Base-by-base conservation (phyloP, 345 rosid species). In the Mercurialis annua region DNA sequence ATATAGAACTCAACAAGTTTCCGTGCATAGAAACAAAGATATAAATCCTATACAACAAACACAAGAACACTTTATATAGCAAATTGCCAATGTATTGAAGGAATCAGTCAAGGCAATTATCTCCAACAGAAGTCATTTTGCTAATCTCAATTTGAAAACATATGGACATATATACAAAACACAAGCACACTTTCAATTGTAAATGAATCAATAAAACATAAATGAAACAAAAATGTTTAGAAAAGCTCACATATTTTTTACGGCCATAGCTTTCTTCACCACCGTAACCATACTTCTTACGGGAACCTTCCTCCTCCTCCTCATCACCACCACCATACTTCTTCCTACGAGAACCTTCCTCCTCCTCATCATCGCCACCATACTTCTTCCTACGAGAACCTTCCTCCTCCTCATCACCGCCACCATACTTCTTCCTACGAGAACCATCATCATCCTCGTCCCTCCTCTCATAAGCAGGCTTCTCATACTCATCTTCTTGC, bases 171-270 rank as follows among this genome's bases (percentile, higher is more conserved):
- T n/a, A 17, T 0, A 21, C n/a, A 16, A 42, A 14, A 40, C n/a
- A 24, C 6, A 6, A 59, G 27, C 11, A 53, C 30, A 11, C 31
- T 11, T 53, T 17, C 18, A 10, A 62, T 29, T 6, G 9, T 44
- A 1, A 4, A 2, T 17, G 0, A 16, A 38, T 31, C 34, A 38
- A 0, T 12, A 36, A 26, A 44, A 46, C 44, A 26, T 50, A 1
- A 48, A 24, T 38, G 3, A 46, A 40, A 10, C 10, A 9, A 48
- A 30, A 54, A 47, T n/a, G 40, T 50, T 47, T 17, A 54, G 5
- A 64, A 44, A 2, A 17, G 75, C 87, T 86, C 55, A 94, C 99
- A 79, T 94, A 77, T 82, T 88, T 89, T 85, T 89, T 90, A 82
- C 96, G 92, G 55, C 92, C 90, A 71, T 83, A 81, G 77, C 83